These are phyloP conservation scores for Emericellopsis atlantica DNA, from an alignment of 2,329 filamentous ascomycete species.

Conservation along the genomic window DNA sequence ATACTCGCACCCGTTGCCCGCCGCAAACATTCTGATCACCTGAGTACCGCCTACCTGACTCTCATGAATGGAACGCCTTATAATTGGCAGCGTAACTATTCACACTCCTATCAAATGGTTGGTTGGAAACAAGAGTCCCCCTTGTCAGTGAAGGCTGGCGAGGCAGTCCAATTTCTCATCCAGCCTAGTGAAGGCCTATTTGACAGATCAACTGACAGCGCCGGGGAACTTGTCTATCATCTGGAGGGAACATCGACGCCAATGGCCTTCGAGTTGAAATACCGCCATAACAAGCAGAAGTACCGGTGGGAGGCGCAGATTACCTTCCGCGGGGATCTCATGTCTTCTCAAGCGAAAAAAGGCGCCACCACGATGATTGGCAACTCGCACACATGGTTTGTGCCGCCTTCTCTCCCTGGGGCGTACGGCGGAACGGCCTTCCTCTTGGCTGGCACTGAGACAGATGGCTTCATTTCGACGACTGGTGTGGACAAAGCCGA, in stretches of 20 bases:
- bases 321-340: slow-evolving; percentile 9
- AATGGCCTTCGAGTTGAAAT: slow-evolving; percentile 13
- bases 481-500: slow-evolving; percentile 2
- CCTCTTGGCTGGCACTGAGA: slow-evolving; percentile 12
- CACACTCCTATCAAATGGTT: background rate
- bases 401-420: too few relatives aligned
- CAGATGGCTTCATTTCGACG: slow-evolving; percentile 14
- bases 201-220: slow-evolving; percentile 6
- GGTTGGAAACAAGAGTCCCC: background rate
- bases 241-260: slow-evolving; percentile 13
- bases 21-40: too few relatives aligned
- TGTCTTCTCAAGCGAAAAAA: background rate
- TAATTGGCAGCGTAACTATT: background rate
- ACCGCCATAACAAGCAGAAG: slow-evolving; percentile 1
- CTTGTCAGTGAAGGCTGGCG: background rate
- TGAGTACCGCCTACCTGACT: background rate
- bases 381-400: too few relatives aligned
- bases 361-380: too few relatives aligned
- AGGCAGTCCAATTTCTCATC: slow-evolving; percentile 9
- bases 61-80: background rate
- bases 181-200: slow-evolving; percentile 9
- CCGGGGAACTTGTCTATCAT: slow-evolving; percentile 14
- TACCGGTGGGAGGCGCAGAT: background rate
- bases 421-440: slow-evolving; percentile 2
- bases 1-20: too few relatives aligned